Evolutionary conservation across 2,329 filamentous ascomycete genomes (phyloP), one percentile per base, ranked within the genome.

Genomic region (Fusarium sp.): DNA sequence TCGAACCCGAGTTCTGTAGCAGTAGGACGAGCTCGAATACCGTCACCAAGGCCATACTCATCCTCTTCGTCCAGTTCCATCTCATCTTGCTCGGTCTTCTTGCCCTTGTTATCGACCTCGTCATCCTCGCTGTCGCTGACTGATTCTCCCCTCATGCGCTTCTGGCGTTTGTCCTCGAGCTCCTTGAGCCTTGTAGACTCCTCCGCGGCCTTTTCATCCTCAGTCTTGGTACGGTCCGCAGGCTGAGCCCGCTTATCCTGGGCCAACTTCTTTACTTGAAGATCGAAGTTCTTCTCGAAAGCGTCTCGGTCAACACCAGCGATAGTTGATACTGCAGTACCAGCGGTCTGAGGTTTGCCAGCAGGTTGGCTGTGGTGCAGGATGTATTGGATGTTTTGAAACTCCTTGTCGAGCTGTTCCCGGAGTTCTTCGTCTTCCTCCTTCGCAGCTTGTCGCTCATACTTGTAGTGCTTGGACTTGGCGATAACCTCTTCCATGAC

Each of bases 401-500:
- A 84, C 40, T 93, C 92, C 76, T 94, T 90, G 78, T 99, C 94
- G 17, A 99, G 84, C 77, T 94, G 89, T 60, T 90, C 90, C 61
- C 94, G 87, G 54, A 97, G 79, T 69, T 97, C 95, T 50, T 96
- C 93, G 71, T 99, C 96, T 49, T 96, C 93, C 64, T 98, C 96
- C 76, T 97, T 97, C 28, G 89, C 89, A 62, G 93, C 90, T 79
- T 99, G 96, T 40, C 96, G 89, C 80, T 98, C 94, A 75, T 95
- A 94, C 80, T 97, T 98, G 85, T 97, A 87, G 65, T 92, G 85
- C 77, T 99, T 99, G 1, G 95, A 98, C 80, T 99, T 99, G 63
- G 94, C 93, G 70, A 99, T 97, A 64, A 99, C 86, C 79, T 99
- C 96, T 75, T 97, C 92, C 93, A 98, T 97, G 49, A 99, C 92